These are phyloP conservation scores for Sphaerosporella brunnea DNA, from an alignment of 495 filamentous ascomycete genomes.

Conservation along the genomic window DNA sequence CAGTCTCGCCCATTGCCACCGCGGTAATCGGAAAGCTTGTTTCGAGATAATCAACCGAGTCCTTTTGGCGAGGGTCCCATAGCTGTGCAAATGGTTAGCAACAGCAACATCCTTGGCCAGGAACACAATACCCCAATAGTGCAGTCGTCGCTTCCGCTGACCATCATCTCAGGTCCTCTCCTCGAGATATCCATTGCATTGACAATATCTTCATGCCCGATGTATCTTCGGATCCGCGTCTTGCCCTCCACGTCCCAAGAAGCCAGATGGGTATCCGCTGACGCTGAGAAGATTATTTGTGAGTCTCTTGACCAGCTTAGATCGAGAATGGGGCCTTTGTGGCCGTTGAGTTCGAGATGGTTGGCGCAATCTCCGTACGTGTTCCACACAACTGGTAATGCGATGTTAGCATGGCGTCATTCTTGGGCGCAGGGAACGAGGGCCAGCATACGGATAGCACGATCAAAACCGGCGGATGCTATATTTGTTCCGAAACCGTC, in stretches of 20 bases:
- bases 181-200: constrained; percentile 76
- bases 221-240: constrained; percentile 68
- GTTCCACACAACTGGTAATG: constrained; percentile 65
- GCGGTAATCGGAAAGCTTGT: constrained; percentile 89
- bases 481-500: constrained; percentile 73
- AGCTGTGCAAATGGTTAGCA: constrained; percentile 31
- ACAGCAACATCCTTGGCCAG: neutral
- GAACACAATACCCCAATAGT: constrained; percentile 46
- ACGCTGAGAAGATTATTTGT: constrained; percentile 76
- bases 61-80: constrained; percentile 90
- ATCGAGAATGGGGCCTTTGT: constrained; percentile 78
- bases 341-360: constrained; percentile 70
- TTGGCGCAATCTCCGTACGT: constrained; percentile 86
- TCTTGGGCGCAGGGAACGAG: neutral
- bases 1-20: constrained; percentile 74
- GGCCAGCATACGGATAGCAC: constrained; percentile 55
- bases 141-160: constrained; percentile 84
- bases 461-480: constrained; percentile 89
- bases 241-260: constrained; percentile 91
- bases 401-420: too few species aligned
- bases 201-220: constrained; percentile 86
- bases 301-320: constrained; percentile 94
- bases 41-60: constrained; percentile 68
- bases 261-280: constrained; percentile 60
- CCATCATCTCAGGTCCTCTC: constrained; percentile 71